Evolutionary conservation across 164 flowering plant species (phyloP).

Genomic region (Berberis thunbergii): DNA sequence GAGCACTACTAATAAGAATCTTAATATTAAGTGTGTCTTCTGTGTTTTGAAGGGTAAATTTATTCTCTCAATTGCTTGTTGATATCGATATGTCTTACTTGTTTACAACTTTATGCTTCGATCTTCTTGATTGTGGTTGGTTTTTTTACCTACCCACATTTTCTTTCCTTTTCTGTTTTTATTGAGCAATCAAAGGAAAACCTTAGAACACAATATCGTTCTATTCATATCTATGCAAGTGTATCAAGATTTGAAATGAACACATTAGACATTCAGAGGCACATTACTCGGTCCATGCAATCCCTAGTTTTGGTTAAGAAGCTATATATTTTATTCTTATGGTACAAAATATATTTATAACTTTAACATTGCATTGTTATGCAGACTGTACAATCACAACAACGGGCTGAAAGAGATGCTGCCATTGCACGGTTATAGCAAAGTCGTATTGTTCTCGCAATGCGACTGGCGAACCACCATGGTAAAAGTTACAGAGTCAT

Average conservation of each 20-base stretch:
- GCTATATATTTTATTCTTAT: neutral
- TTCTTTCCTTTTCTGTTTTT: neutral
- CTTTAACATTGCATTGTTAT: neutral
- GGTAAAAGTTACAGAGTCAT: constrained; percentile 83
- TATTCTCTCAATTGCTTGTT: too few species aligned
- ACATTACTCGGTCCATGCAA: too few species aligned
- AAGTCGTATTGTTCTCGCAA: constrained; percentile 76
- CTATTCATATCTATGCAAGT: too few species aligned
- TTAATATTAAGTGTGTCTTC: too few species aligned
- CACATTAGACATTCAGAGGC: too few species aligned
- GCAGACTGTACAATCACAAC: constrained; percentile 80
- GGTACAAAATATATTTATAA: neutral
- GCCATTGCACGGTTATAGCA: constrained; percentile 88
- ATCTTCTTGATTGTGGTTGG: neutral
- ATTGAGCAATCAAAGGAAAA: too few species aligned
- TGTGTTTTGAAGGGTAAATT: too few species aligned
- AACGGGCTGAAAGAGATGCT: constrained; percentile 83
- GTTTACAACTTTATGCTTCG: neutral
- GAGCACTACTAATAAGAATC: too few species aligned
- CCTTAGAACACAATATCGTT: too few species aligned
- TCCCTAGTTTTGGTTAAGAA: neutral
- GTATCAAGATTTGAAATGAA: too few species aligned
- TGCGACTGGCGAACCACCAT: constrained; percentile 82
- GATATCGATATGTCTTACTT: too few species aligned
- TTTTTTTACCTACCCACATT: neutral